A percentile compares a stretch with the other conserved stretches of the same genome.
phyloP scores from a whole-genome alignment of 2,329 filamentous ascomycete species.

The Penicillium brasilianum region DNA sequence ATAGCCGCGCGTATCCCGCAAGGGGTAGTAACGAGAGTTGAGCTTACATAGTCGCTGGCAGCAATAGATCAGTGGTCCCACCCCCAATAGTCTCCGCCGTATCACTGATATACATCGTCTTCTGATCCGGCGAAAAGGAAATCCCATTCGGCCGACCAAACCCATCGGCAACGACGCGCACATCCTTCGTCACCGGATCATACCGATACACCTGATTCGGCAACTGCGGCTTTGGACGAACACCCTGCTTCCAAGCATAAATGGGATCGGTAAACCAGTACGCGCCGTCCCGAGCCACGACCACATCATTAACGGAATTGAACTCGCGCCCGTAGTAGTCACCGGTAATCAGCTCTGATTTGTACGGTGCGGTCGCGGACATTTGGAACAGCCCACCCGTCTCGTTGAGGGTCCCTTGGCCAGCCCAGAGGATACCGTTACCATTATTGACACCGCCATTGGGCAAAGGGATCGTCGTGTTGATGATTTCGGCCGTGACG shows the following conservation, averaged over 20 bases:
- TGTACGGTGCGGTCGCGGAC: constrained; percentile 28
- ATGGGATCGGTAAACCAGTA: constrained; percentile 50
- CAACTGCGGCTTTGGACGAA: constrained; percentile 41
- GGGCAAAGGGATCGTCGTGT: constrained; percentile 48
- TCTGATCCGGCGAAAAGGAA: constrained; percentile 46
- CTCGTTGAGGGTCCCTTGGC: constrained; percentile 42
- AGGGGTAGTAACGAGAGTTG: not conserved
- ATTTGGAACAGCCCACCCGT: constrained; percentile 33
- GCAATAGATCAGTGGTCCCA: constrained; percentile 24
- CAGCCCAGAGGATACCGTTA: constrained; percentile 50
- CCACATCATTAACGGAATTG: constrained; percentile 46
- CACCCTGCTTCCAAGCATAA: constrained; percentile 43
- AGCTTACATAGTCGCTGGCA: constrained; percentile 39
- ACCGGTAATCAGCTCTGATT: constrained; percentile 35
- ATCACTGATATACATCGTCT: constrained; percentile 49
- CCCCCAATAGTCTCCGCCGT: constrained; percentile 39
- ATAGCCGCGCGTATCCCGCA: not conserved
- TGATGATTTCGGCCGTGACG: constrained; percentile 43
- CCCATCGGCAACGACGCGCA: constrained; percentile 46
- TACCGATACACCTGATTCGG: constrained; percentile 49
- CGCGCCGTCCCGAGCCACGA: constrained; percentile 40
- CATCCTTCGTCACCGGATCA: constrained; percentile 43
- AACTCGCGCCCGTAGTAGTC: constrained; percentile 41
- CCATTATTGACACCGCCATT: constrained; percentile 58
- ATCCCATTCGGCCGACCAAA: constrained; percentile 51